phyloP scores from a whole-genome alignment of 768 basidiomycete genomes.

The Amanita thiersii region DNA sequence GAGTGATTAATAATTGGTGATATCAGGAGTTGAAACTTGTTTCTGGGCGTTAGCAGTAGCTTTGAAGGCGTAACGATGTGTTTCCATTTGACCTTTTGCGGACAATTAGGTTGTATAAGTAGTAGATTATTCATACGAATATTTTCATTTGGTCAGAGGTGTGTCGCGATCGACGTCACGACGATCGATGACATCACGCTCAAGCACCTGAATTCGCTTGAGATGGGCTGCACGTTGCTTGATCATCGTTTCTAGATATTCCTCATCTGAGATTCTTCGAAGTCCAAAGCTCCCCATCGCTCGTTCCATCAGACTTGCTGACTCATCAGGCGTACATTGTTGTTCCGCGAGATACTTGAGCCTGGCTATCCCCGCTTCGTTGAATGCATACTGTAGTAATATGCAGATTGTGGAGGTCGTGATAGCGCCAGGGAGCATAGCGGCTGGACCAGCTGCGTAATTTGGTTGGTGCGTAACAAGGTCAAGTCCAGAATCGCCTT shows the following conservation, averaged over 20 bases:
- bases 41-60: no score
- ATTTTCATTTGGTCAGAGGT: no score
- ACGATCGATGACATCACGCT: conserved; percentile 31
- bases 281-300: conserved; percentile 42
- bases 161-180: no score
- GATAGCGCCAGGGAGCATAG: conserved; percentile 49
- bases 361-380: conserved; percentile 56
- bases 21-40: no score
- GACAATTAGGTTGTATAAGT: no score
- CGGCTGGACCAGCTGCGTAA: conserved; percentile 50
- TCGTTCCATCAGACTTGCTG: conserved; percentile 25
- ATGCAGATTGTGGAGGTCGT: conserved; percentile 54
- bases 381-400: conserved; percentile 59
- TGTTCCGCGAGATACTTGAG: conserved; percentile 42
- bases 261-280: conserved; percentile 58
- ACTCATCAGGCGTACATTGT: background rate
- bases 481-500: background rate
- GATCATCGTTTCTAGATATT: conserved; percentile 56
- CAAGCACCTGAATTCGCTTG: conserved; percentile 51
- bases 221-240: conserved; percentile 46
- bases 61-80: no score
- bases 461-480: conserved; percentile 4
- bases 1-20: no score
- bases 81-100: no score
- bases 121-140: no score